Percentiles rank a stretch among this genome's conserved stretches.
These are phyloP conservation scores for Brassica juncea DNA, from an alignment of 345 rosid genomes.

Conservation along the genomic window DNA sequence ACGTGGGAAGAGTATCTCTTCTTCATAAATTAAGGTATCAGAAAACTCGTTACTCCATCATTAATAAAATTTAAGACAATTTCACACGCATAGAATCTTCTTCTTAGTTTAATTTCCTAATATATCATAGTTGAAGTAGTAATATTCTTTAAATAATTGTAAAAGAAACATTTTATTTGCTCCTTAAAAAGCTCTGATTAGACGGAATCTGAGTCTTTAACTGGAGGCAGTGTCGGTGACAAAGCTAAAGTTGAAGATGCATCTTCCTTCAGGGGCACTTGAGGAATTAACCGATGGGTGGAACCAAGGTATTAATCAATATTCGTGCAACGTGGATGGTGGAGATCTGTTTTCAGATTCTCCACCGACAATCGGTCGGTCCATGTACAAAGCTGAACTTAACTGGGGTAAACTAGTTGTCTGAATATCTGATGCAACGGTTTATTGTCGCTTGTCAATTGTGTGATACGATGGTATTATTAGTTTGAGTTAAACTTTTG, in stretches of 20 bases:
- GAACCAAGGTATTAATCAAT: background rate
- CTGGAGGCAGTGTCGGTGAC: slow-evolving; percentile 33
- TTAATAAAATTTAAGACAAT: slow-evolving; percentile 9
- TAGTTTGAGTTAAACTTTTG: background rate
- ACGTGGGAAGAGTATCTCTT: slow-evolving; percentile 32
- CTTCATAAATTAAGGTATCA: slow-evolving; percentile 38
- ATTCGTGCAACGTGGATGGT: slow-evolving; percentile 27
- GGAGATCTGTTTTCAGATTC: slow-evolving; percentile 20
- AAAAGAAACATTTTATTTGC: background rate
- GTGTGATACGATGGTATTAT: background rate
- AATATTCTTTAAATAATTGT: background rate
- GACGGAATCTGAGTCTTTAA: slow-evolving; percentile 12
- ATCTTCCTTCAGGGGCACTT: background rate
- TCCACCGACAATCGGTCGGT: slow-evolving; percentile 44
- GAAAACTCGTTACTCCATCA: slow-evolving; percentile 16
- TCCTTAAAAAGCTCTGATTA: slow-evolving; percentile 7
- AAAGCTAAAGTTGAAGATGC: slow-evolving; percentile 11
- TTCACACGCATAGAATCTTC: slow-evolving; percentile 40
- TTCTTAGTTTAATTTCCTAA: background rate
- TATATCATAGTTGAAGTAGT: background rate
- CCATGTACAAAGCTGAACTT: slow-evolving; percentile 2
- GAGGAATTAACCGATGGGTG: background rate
- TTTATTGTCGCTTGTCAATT: slow-evolving; percentile 22
- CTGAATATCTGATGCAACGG: slow-evolving; percentile 27
- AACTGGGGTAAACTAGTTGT: slow-evolving; percentile 2